A percentile compares a stretch with the other conserved stretches of the same genome.
phyloP scores from a whole-genome alignment of 805 yeast genomes.

The Candida ascalaphidarum region DNA sequence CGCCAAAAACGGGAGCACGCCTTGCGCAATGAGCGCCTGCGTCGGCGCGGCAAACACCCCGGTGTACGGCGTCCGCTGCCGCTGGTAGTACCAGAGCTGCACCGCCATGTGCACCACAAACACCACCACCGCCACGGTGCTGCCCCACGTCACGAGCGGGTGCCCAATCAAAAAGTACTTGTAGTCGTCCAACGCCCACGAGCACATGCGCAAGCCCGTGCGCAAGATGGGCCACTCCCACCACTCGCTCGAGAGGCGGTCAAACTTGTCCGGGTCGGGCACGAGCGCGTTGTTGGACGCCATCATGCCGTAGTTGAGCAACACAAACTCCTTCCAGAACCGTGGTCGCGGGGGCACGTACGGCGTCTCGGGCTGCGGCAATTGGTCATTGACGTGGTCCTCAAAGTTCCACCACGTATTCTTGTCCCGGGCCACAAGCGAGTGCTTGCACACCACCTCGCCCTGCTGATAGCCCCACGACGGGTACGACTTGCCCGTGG shows the following conservation, averaged over 20 bases:
- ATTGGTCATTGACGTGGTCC: constrained; percentile 46
- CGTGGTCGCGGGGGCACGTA: constrained; percentile 33
- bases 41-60: constrained; percentile 16
- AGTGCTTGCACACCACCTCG: constrained; percentile 62
- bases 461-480: constrained; percentile 83
- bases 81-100: constrained; percentile 18
- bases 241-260: constrained; percentile 63
- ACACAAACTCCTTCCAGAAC: constrained; percentile 62
- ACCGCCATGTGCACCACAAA: constrained; percentile 12
- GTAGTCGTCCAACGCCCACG: constrained; percentile 49
- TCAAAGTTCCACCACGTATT: constrained; percentile 80
- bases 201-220: constrained; percentile 69
- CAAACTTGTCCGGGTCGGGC: constrained; percentile 66
- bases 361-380: constrained; percentile 21
- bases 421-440: constrained; percentile 46
- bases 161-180: constrained; percentile 69
- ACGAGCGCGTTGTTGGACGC: constrained; percentile 76
- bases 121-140: constrained; percentile 17
- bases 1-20: constrained; percentile 28
- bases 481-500: constrained; percentile 61
- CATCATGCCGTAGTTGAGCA: constrained; percentile 73
- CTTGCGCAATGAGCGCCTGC: constrained; percentile 19
- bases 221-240: constrained; percentile 79
- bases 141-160: constrained; percentile 66
- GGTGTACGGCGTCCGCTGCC: constrained; percentile 15